Evolutionary conservation across 2,329 filamentous ascomycete genomes (phyloP), one percentile per base, ranked within the genome.

Genomic region (Aspergillus alliaceus): DNA sequence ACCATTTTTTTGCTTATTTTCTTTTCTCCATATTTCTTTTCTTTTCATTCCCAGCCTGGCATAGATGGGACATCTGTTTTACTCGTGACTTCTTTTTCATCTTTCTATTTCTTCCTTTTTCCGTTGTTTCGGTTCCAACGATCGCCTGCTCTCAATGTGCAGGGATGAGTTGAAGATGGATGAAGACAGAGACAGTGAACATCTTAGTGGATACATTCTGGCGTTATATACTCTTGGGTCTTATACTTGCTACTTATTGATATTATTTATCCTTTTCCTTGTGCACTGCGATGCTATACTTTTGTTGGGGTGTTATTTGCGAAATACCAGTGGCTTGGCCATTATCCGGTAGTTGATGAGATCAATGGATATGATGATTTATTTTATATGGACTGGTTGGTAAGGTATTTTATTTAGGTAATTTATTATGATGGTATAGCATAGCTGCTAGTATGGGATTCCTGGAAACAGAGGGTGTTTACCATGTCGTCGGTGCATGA

Each of bases 201-300:
- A 48, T 46, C 40, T 34, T 46, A 51, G 53, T 52, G 44, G 25
- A 27, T 48, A 48, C 53, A 56, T 58, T 59, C 37, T 51, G 59
- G 59, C 59, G 59, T 60, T 60, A 59, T 59, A 60, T 60, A 60
- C 56, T 58, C 58, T 52, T 51, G 54, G 54, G 54, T 39, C 24
- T 48, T 48, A 32, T 48, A 27, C 27, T 48, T 48, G 12, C 44
- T 12, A 32, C 27, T 18, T 32, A 48, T 22, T 24, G 44, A 32
- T 48, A 48, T 18, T 48, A 48, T 48, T 22, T 48, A 31, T 31
- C 15, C 27, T 32, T 20, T 48, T 44, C 12, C 15, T 14, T 27
- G 22, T 44, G 22, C 15, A 27, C 24, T 27, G 24, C 40, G n/a
- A 20, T 32, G 29, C 29, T 32, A 48, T 48, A n/a, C 15, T 48